phyloP scores from a whole-genome alignment of 2,329 filamentous ascomycete genomes.

The Xylaria sp. region DNA sequence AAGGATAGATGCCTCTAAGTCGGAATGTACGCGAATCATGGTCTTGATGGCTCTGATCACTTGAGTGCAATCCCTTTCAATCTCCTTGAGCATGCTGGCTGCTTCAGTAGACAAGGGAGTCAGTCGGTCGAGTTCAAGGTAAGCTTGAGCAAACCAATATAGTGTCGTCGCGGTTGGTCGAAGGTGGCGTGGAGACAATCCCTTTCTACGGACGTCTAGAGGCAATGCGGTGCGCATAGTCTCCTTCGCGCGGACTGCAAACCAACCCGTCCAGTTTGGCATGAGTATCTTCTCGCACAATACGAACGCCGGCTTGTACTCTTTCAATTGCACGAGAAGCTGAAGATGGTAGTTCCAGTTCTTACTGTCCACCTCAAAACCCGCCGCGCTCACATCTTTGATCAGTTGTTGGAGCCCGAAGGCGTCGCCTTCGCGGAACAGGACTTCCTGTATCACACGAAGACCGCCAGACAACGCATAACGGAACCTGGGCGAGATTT shows the following conservation, averaged over 20 bases:
- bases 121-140: conserved; percentile 44
- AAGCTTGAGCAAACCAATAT: conserved; percentile 44
- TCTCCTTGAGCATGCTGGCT: conserved; percentile 35
- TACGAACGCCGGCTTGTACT: conserved; percentile 62
- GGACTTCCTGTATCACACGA: conserved; percentile 44
- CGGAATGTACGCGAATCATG: conserved; percentile 29
- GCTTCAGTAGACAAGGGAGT: conserved; percentile 45
- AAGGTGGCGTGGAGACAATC: conserved; percentile 34
- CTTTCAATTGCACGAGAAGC: conserved; percentile 55
- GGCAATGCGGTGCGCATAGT: conserved; percentile 30
- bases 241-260: conserved; percentile 27
- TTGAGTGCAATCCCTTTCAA: conserved; percentile 36
- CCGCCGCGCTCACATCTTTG: conserved; percentile 52
- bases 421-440: conserved; percentile 37
- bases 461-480: conserved; percentile 49
- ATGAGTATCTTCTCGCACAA: conserved; percentile 75
- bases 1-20: conserved; percentile 27
- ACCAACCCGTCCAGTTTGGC: conserved; percentile 72
- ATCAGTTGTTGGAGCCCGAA: conserved; percentile 48
- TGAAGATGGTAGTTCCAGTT: conserved; percentile 80
- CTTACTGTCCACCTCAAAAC: conserved; percentile 67
- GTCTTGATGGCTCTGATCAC: conserved; percentile 29
- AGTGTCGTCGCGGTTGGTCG: conserved; percentile 43
- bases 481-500: conserved; percentile 45
- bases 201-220: conserved; percentile 37